These are phyloP conservation scores for Alnus glutinosa DNA, from an alignment of 306 rosid genomes.

Conservation along the genomic window DNA sequence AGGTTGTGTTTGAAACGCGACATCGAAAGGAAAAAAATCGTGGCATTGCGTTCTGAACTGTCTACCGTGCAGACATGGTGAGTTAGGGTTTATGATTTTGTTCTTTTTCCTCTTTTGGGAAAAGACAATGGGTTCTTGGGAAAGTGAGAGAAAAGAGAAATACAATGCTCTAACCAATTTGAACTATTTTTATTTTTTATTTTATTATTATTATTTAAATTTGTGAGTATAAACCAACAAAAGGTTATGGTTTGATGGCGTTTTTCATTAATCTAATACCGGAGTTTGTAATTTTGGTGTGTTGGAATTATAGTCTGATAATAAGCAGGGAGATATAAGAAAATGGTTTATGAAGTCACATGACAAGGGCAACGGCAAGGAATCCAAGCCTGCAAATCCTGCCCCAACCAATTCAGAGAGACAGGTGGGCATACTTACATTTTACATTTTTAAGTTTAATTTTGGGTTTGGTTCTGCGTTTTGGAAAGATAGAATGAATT, in stretches of 20 bases:
- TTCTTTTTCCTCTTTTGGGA: not conserved
- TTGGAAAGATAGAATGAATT: not conserved
- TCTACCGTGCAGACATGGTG: slow-evolving; percentile 33
- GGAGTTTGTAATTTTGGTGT: not conserved
- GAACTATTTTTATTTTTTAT: not conserved
- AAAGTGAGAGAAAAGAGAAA: not conserved
- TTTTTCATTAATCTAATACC: not conserved
- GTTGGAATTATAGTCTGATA: slow-evolving; percentile 33
- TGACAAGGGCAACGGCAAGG: slow-evolving; percentile 51
- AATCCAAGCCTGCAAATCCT: slow-evolving; percentile 47
- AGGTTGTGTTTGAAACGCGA: not conserved
- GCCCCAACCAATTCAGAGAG: slow-evolving; percentile 43
- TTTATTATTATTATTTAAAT: not conserved
- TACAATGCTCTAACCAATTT: not conserved
- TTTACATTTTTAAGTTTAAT: slow-evolving; percentile 10
- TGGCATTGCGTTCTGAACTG: not conserved
- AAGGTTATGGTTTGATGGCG: not conserved
- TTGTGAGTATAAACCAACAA: not conserved
- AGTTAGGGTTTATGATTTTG: slow-evolving; percentile 38
- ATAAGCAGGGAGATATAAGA: slow-evolving; percentile 61
- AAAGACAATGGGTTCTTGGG: not conserved
- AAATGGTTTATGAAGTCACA: slow-evolving; percentile 98
- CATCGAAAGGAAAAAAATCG: not conserved
- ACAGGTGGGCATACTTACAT: slow-evolving; percentile 42
- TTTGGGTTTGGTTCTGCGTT: slow-evolving; percentile 21